phyloP scores from a whole-genome alignment of 768 basidiomycete genomes.

The Kwoniella pini region DNA sequence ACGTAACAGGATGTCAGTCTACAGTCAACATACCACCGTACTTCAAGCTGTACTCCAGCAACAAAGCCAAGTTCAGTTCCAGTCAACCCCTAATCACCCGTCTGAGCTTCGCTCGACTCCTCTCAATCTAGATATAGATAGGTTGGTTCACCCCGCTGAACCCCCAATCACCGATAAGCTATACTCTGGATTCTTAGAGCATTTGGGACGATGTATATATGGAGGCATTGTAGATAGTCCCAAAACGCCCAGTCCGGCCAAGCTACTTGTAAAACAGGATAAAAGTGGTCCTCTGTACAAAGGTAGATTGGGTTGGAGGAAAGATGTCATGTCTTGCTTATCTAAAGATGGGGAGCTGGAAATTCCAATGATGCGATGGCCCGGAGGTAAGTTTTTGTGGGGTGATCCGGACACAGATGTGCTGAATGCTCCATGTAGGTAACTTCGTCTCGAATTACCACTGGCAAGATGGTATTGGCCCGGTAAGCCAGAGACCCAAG shows the following conservation, averaged over 20 bases:
- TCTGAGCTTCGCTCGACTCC: constrained; percentile 16
- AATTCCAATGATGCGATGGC: constrained; percentile 61
- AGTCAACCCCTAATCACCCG: constrained; percentile 26
- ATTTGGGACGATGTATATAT: constrained; percentile 58
- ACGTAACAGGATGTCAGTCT: constrained; percentile 6
- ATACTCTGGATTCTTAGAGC: constrained; percentile 67
- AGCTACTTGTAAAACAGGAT: constrained; percentile 49
- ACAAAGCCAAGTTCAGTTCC: not conserved
- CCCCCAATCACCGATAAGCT: constrained; percentile 56
- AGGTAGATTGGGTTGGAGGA: constrained; percentile 60
- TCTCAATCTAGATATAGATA: constrained; percentile 58
- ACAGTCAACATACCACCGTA: constrained; percentile 12
- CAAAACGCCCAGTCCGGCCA: constrained; percentile 30
- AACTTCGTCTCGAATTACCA: constrained; percentile 64
- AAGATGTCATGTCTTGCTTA: constrained; percentile 60
- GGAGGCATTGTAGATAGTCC: constrained; percentile 53
- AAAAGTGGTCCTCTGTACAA: constrained; percentile 50
- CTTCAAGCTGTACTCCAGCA: constrained; percentile 13
- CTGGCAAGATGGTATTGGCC: constrained; percentile 66
- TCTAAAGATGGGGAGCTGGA: constrained; percentile 57
- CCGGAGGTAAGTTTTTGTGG: constrained; percentile 57
- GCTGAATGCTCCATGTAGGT: constrained; percentile 35
- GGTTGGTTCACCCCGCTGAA: constrained; percentile 58
- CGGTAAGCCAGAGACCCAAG: constrained; percentile 59
- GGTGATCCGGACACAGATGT: not conserved